Base-by-base conservation (phyloP, 768 basidiomycete species). In the Suillus fuscotomentosus region DNA sequence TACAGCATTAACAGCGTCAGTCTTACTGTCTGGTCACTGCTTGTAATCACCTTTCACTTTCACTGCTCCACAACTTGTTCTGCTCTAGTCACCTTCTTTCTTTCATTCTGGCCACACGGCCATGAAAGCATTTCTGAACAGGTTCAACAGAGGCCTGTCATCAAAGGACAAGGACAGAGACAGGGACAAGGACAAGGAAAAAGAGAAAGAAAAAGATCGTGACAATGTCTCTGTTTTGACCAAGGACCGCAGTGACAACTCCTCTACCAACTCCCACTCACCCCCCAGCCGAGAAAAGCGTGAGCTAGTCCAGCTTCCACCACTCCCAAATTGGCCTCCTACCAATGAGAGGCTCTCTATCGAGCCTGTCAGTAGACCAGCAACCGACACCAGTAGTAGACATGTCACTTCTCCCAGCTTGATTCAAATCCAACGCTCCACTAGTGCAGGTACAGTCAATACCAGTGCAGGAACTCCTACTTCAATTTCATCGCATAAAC, bases 41-140 rank as follows among this genome's bases (percentile, higher is more conserved):
- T 54, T 61, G 38, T 61, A 50, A 54, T 59, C 67, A 67, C 66
- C n/a, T 53, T 63, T 42, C 48, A 34, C 41, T 48, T 22, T 41
- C 48, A 38, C 38, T n/a, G 6, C 41, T 13, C 39, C 39, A 59
- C 38, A 57, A 41, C 38, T 42, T 42, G 17, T 42, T 59, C 17
- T 20, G 15, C 27, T 39, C 27, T 57, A 14, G 39, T 57, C 56
- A 20, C 41, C 42, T 27, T 17, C 17, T 13, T 27, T 24, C 41
- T 20, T 42, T 15, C 51, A 53, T 22, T 57, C 56, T 31, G 57
- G 24, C 57, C 63, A 50, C 47, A 24, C 63, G 43, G 66, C 76
- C 75, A 94, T 94, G 92, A 94, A 92, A 83, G 92, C 92, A 51
- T 89, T 94, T 70, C 85, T 94, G 76, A 84, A 85, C 73, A 86